These are phyloP conservation scores for Ascochyta clinopodiicola DNA, from an alignment of 2,329 filamentous ascomycete species.

Conservation along the genomic window DNA sequence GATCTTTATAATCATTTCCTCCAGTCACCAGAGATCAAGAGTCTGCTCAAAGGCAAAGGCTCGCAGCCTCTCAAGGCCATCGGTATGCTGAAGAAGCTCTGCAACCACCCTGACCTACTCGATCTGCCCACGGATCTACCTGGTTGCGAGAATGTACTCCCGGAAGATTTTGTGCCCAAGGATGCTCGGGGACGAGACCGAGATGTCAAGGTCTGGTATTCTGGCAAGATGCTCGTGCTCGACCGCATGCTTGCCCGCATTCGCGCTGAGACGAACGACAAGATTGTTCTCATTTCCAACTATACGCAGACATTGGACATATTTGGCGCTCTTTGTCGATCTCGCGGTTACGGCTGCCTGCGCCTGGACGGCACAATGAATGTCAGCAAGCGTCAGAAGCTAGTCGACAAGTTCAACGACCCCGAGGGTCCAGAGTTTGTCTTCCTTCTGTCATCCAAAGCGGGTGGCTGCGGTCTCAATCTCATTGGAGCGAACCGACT, in stretches of 20 bases:
- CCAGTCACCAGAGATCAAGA: conserved; percentile 92
- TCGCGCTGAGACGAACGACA: conserved; percentile 95
- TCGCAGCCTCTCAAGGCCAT: conserved; percentile 97
- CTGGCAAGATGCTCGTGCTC: conserved; percentile 97
- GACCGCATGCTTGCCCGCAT: conserved; percentile 97
- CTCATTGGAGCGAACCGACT: conserved; percentile 93
- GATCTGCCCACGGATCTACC: conserved; percentile 83
- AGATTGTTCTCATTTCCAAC: conserved; percentile 98
- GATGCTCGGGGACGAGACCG: conserved; percentile 87
- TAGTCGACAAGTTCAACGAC: conserved; percentile 97
- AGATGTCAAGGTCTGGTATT: conserved; percentile 94
- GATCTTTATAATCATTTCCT: conserved; percentile 98
- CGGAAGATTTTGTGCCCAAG: conserved; percentile 86
- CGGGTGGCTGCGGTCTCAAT: conserved; percentile 94
- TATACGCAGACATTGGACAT: conserved; percentile 96
- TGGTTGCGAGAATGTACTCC: conserved; percentile 81
- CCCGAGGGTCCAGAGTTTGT: conserved; percentile 89
- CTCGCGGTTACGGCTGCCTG: conserved; percentile 81
- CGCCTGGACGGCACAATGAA: conserved; percentile 97
- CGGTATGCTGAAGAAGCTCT: conserved; percentile 95
- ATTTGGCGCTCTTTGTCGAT: conserved; percentile 88
- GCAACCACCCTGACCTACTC: conserved; percentile 95
- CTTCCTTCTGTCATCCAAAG: conserved; percentile 95
- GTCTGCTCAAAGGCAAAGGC: conserved; percentile 87
- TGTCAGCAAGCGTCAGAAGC: conserved; percentile 93